Conservation (phyloP, 2,329 filamentous ascomycete genomes). For the Teratosphaeria pseudoeucalypti region DNA sequence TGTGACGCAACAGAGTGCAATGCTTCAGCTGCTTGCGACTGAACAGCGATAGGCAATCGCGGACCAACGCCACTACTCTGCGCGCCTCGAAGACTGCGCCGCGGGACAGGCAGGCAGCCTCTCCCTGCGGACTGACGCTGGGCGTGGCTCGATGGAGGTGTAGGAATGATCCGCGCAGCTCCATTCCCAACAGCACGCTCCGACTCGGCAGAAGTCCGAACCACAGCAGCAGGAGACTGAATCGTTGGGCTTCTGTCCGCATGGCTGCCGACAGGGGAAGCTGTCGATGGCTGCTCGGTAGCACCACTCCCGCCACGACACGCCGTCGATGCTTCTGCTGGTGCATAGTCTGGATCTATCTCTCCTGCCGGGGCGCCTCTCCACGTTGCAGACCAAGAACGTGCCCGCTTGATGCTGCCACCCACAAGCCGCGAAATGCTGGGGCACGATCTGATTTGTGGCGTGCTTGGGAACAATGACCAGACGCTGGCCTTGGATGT, state of each 20-base stretch:
- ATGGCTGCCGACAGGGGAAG: not conserved
- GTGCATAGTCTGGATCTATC: not conserved
- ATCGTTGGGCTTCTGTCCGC: not conserved
- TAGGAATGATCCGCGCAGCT: conserved; percentile 4
- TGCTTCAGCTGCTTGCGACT: conserved; percentile 3
- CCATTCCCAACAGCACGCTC: conserved; percentile 8
- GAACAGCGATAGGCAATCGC: not conserved
- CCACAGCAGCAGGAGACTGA: not conserved
- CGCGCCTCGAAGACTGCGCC: not conserved
- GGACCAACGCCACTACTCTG: not conserved
- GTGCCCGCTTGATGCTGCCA: not conserved
- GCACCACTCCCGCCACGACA: not conserved
- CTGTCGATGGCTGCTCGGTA: not conserved
- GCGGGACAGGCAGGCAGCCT: not conserved
- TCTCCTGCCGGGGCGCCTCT: not conserved
- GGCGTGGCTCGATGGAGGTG: not conserved
- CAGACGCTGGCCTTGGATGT: not conserved
- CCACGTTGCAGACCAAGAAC: not conserved
- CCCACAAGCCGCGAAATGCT: not conserved
- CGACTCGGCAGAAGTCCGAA: not conserved
- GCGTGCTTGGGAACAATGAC: conserved; percentile 5
- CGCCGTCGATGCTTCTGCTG: not conserved
- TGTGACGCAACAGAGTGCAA: not conserved
- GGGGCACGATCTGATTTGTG: conserved; percentile 2
- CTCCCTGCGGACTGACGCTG: not conserved